Base-by-base conservation (phyloP, 2,329 filamentous ascomycete species). In the Hirsutella minnesotensis region DNA sequence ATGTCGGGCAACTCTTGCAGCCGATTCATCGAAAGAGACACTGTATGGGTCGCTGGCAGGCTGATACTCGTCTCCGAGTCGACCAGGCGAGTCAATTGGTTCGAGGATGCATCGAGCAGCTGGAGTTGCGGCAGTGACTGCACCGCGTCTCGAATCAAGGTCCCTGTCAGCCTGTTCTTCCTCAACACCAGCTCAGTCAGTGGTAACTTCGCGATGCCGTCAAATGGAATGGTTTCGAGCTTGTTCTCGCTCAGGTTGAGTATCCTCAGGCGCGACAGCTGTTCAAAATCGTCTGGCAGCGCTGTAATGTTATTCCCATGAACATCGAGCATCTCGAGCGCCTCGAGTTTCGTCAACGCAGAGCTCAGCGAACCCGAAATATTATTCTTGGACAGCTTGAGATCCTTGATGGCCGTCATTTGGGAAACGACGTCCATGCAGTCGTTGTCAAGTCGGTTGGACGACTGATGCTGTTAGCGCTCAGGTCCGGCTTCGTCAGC, bases 231-330 rank as follows among this genome's bases (percentile, higher is more conserved):
- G 2, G 71, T 69, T 39, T 75, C 76, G 22, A 98, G 72, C 42
- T 75, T 73, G 53, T 98, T 98, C 50, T 87, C 78, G 44, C 81
- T 79, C 19, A 95, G 59, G 55, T 95, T 90, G 40, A 96, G 66
- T 9, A 84, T 73, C 21, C 84, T 80, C 24, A 98, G 72, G 20
- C 74, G 75, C 3, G 68, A 66, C 48, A 96, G 72, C 22, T 76
- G 73, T n/a, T 72, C 71, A 2, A 95, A 57, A 12, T 75, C 73
- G 9, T 73, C 63, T 0, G 88, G 86, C 15, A 98, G 66, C 2
- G 71, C 69, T 8, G 81, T 78, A 18, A 98, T 70, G 47, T 79
- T 77, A 62, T 98, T 98, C 13, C 76, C 75, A 48, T 86, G 85
- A 9, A 96, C 56, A 49, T 96, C 89, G 9, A 96, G 68, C 16